Percentiles rank a stretch among this genome's conserved stretches.
These are phyloP conservation scores for Syncephalastrum racemosum DNA, from an alignment of 371 early-diverging fungal species.

Conservation along the genomic window DNA sequence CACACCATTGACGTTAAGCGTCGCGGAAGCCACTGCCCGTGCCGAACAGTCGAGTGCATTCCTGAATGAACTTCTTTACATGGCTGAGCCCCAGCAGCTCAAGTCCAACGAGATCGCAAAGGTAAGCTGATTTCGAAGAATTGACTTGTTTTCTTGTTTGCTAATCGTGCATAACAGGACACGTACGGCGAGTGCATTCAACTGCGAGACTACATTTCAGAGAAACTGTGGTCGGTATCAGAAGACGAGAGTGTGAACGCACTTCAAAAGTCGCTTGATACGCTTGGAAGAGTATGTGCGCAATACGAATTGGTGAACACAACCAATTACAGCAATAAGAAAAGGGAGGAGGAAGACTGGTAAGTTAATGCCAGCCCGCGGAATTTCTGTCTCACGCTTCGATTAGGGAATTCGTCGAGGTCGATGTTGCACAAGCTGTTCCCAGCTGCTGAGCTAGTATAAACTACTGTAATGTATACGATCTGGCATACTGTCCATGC, in stretches of 20 bases:
- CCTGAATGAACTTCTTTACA: conserved; percentile 29
- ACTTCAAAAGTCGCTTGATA: conserved; percentile 32
- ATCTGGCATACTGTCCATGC: no score
- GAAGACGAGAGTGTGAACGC: conserved; percentile 35
- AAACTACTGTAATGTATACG: no score
- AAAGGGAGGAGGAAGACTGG: conserved; percentile 18
- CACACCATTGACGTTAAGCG: conserved; percentile 24
- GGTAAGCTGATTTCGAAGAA: conserved; percentile 16
- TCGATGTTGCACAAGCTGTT: no score
- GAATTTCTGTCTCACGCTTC: no score
- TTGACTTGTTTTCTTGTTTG: background rate
- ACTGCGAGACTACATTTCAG: conserved; percentile 38
- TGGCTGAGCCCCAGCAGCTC: conserved; percentile 37
- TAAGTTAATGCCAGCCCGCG: conserved; percentile 4
- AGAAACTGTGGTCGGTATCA: conserved; percentile 40
- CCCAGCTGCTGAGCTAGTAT: no score
- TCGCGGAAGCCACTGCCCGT: conserved; percentile 32
- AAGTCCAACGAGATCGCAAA: conserved; percentile 37
- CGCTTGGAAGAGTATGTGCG: conserved; percentile 20
- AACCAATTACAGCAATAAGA: background rate
- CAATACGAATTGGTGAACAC: conserved; percentile 37
- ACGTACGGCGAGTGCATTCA: conserved; percentile 39
- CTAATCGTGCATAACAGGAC: conserved; percentile 23
- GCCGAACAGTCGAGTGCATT: conserved; percentile 31
- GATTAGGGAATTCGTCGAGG: no score